phyloP scores from a whole-genome alignment of 2,329 filamentous ascomycete species.

The Fusarium praegraminearum region DNA sequence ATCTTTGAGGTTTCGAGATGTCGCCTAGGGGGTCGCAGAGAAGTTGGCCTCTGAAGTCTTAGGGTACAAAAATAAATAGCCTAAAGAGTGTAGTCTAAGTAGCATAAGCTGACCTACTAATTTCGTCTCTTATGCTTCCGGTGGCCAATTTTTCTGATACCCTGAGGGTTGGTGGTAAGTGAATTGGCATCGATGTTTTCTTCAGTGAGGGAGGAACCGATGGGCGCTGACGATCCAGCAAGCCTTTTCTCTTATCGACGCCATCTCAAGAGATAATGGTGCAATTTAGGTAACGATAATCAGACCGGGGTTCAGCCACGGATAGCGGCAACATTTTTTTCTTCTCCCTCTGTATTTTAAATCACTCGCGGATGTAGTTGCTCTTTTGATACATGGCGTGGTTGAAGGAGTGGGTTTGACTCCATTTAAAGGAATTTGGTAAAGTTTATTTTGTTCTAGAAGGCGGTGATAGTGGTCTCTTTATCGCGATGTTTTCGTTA shows the following conservation, averaged over 20 bases:
- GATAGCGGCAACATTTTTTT: conserved; percentile 18
- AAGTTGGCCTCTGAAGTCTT: too few species aligned
- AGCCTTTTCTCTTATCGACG: conserved; percentile 31
- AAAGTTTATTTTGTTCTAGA: conserved; percentile 29
- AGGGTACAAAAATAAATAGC: too few species aligned
- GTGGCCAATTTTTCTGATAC: too few species aligned
- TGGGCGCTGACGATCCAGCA: not conserved
- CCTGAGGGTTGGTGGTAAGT: not conserved
- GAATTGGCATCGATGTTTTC: not conserved
- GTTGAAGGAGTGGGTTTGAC: conserved; percentile 17
- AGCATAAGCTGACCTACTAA: too few species aligned
- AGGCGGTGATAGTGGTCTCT: not conserved
- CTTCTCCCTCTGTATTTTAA: conserved; percentile 1
- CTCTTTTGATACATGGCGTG: conserved; percentile 38
- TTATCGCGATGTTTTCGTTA: not conserved
- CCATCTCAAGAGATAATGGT: conserved; percentile 28
- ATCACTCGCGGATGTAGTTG: conserved; percentile 27
- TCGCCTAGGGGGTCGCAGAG: too few species aligned
- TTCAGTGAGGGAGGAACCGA: not conserved
- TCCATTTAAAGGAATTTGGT: conserved; percentile 34
- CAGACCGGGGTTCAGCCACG: conserved; percentile 15
- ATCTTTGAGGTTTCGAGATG: not conserved
- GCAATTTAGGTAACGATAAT: conserved; percentile 18
- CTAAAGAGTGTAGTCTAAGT: too few species aligned
- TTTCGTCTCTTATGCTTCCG: too few species aligned